Percentiles rank a stretch among this genome's conserved stretches.
These are phyloP conservation scores for Lagenidium giganteum DNA, from an alignment of 352 stramenopile genomes.

Conservation along the genomic window DNA sequence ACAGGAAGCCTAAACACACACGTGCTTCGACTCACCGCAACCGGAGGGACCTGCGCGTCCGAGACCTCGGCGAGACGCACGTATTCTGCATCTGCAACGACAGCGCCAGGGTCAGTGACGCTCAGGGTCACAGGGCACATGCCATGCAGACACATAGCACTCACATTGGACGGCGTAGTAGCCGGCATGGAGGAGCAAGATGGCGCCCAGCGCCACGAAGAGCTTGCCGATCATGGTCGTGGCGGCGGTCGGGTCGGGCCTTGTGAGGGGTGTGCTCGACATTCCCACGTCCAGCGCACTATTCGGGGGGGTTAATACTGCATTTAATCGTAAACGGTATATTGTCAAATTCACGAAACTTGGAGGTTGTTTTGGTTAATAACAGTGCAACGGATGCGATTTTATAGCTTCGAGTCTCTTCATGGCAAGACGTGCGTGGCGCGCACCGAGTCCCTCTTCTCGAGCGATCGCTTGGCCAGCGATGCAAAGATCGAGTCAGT, in stretches of 20 bases:
- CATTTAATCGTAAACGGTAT: no score
- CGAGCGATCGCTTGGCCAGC: slow-evolving; percentile 27
- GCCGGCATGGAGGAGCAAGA: slow-evolving; percentile 67
- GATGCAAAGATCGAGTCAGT: slow-evolving; percentile 70
- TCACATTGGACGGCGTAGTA: slow-evolving; percentile 84
- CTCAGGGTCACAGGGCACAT: not conserved
- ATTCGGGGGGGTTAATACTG: no score
- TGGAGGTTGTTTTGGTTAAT: no score
- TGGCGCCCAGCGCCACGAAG: slow-evolving; percentile 54
- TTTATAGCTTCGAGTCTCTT: no score
- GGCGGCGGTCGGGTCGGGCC: no score
- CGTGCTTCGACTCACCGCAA: slow-evolving; percentile 30
- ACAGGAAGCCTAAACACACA: not conserved
- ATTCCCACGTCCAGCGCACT: no score
- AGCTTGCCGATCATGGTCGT: slow-evolving; percentile 78
- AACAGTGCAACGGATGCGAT: no score
- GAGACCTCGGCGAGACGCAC: slow-evolving; percentile 67
- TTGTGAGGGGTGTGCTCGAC: no score
- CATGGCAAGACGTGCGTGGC: no score
- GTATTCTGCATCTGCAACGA: slow-evolving; percentile 71
- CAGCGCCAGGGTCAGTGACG: not conserved
- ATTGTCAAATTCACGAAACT: no score
- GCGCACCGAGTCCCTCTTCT: no score
- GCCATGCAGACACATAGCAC: slow-evolving; percentile 4
- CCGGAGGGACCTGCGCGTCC: slow-evolving; percentile 58